These are phyloP conservation scores for Leccinum rimulosum DNA, from an alignment of 768 basidiomycete genomes.

Conservation along the genomic window DNA sequence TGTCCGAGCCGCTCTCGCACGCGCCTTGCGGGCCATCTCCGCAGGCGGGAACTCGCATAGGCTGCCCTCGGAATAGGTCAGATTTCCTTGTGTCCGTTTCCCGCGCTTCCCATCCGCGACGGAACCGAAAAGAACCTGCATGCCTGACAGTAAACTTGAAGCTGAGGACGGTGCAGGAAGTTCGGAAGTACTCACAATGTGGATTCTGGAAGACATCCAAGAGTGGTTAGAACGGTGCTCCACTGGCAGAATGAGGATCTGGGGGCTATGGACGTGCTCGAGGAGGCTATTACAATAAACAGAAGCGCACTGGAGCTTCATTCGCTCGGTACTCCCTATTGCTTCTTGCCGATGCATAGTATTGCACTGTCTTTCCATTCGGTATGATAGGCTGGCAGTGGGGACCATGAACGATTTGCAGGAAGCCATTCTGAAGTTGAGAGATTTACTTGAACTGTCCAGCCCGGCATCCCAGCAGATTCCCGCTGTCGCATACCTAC, in stretches of 20 bases:
- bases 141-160: no score
- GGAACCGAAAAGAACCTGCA: no score
- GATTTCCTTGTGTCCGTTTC: no score
- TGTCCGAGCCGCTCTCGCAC: no score
- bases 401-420: not conserved
- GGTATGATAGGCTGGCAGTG: not conserved
- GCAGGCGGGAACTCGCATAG: no score
- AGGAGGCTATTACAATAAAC: not conserved
- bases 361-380: not conserved
- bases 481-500: not conserved
- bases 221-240: no score
- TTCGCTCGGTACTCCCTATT: not conserved
- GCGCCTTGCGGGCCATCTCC: no score
- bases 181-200: no score
- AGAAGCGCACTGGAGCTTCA: not conserved
- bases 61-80: no score
- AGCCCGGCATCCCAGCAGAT: not conserved
- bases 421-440: not conserved
- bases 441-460: not conserved
- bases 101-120: no score
- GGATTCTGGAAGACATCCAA: no score
- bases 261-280: not conserved
- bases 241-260: not conserved
- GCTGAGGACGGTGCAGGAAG: no score
- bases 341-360: not conserved